Percentiles rank a stretch among this genome's conserved stretches.
phyloP scores from a whole-genome alignment of 2,329 filamentous ascomycete species.

The Aspergillus fischeri region DNA sequence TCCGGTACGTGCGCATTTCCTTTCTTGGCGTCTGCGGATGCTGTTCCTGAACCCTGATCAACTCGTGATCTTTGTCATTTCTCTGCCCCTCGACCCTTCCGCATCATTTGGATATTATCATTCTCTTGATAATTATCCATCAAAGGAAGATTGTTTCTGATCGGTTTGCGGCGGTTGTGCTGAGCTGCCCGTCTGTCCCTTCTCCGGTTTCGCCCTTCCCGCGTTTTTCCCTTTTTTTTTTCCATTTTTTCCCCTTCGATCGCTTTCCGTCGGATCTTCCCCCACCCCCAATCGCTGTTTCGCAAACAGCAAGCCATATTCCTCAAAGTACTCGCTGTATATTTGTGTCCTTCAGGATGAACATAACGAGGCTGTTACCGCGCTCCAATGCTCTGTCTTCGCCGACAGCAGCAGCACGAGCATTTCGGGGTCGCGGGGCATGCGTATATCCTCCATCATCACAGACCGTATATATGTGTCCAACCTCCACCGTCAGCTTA shows the following conservation, averaged over 20 bases:
- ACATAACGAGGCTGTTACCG: slow-evolving; percentile 18
- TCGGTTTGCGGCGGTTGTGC: background rate
- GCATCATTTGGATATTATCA: background rate
- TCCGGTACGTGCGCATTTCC: background rate
- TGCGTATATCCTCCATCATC: background rate
- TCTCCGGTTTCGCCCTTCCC: background rate
- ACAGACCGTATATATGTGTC: background rate
- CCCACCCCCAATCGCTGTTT: background rate
- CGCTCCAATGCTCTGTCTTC: slow-evolving; percentile 14
- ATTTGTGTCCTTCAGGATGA: slow-evolving; percentile 14
- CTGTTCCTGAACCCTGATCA: slow-evolving; percentile 1
- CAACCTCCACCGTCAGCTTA: background rate
- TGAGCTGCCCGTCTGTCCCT: background rate
- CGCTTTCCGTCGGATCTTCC: background rate
- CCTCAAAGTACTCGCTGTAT: background rate
- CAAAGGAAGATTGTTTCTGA: background rate
- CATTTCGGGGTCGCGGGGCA: slow-evolving; percentile 4
- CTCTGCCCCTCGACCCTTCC: slow-evolving; percentile 5
- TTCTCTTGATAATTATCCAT: background rate
- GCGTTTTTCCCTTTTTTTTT: slow-evolving; percentile 1
- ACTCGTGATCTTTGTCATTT: background rate
- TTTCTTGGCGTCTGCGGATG: slow-evolving; percentile 9
- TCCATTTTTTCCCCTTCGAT: slow-evolving; percentile 2
- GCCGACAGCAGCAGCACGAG: slow-evolving; percentile 5
- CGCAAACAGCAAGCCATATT: background rate